Base-by-base conservation (phyloP, 345 rosid genomes). In the Xanthoceras sorbifolium region DNA sequence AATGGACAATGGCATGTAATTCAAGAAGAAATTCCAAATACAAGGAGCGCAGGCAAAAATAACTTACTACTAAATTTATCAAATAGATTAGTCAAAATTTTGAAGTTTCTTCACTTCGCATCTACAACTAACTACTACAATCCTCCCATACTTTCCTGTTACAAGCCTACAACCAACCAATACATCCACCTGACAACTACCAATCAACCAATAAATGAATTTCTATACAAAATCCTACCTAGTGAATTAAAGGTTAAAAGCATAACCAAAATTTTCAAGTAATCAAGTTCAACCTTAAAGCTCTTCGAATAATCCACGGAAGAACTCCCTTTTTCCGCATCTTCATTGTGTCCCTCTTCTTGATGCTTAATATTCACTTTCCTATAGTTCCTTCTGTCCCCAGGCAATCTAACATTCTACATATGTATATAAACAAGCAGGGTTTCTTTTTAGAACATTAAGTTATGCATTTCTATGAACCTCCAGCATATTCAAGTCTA, bases 201-300 rank as follows among this genome's bases (percentile, higher is more conserved):
- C 85, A 77, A 82, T 78, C 69, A 85, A 89, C 86, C 82, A 87
- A 89, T 84, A 77, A 85, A 87, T 71, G 85, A 89, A 87, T 81
- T 72, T 80, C 80, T 84, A 66, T 85, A 86, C 86, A 85, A 80
- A 81, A 64, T 66, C 75, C 87, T 81, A 77, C 76, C 75, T 73
- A 61, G 42, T 79, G 72, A 75, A 63, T 55, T 5, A 26, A 32
- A 4, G 77, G 81, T 64, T 40, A 44, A 7, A 50, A 34, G 44
- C 38, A 68, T n/a, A 26, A 77, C 65, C 72, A 42, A 64, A 72
- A 69, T 59, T 50, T 42, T 2, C 1, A 66, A 29, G 31, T 5
- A 10, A 60, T 36, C n/a, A 59, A 36, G 6, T 44, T 18, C 70
- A 68, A 67, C 42, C 8, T 18, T 36, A 23, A 48, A 54, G 76